Percentiles rank a stretch among this genome's conserved stretches.
Evolutionary conservation across 2,329 filamentous ascomycete genomes (phyloP).

Genomic region (Exophiala mesophila): DNA sequence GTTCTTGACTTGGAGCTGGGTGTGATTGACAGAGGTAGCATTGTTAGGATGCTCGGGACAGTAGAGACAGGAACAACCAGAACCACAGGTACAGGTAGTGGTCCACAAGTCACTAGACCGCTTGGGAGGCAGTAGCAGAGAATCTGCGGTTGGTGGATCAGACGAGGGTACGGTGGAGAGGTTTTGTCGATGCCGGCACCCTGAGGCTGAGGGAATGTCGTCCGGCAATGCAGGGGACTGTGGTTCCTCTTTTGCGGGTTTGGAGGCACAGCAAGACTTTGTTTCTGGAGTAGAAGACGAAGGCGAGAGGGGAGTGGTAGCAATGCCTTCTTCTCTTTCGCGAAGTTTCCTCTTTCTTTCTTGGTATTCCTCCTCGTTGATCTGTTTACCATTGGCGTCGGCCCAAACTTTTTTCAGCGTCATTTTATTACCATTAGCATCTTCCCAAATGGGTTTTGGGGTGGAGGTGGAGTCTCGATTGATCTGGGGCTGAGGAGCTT

Average conservation of each 20-base stretch:
- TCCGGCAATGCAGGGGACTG: slow-evolving; percentile 1
- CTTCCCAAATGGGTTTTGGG: slow-evolving; percentile 23
- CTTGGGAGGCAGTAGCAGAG: background rate
- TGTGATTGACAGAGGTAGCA: slow-evolving; percentile 21
- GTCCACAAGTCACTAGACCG: slow-evolving; percentile 8
- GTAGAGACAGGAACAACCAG: slow-evolving; percentile 25
- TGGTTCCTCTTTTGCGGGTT: slow-evolving; percentile 11
- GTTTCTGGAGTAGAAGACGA: slow-evolving; percentile 1
- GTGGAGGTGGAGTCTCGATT: slow-evolving; percentile 17
- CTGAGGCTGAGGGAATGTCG: slow-evolving; percentile 3
- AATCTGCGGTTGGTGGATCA: slow-evolving; percentile 1
- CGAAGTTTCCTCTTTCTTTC: slow-evolving; percentile 17
- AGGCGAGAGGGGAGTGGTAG: background rate
- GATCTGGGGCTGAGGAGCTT: slow-evolving; percentile 9
- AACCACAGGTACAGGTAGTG: slow-evolving; percentile 25
- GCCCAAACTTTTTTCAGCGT: slow-evolving; percentile 24
- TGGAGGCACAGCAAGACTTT: slow-evolving; percentile 17
- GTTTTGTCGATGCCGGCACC: slow-evolving; percentile 24
- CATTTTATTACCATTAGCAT: slow-evolving; percentile 21
- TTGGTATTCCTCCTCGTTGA: slow-evolving; percentile 19
- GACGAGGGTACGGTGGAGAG: slow-evolving; percentile 11
- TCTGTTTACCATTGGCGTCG: slow-evolving; percentile 23
- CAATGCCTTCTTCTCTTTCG: slow-evolving; percentile 18
- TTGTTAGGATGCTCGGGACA: slow-evolving; percentile 29
- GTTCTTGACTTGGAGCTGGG: slow-evolving; percentile 22